A percentile compares a stretch with the other conserved stretches of the same genome.
These are phyloP conservation scores for Chaetomium strumarium DNA, from an alignment of 2,329 filamentous ascomycete genomes.

Conservation along the genomic window DNA sequence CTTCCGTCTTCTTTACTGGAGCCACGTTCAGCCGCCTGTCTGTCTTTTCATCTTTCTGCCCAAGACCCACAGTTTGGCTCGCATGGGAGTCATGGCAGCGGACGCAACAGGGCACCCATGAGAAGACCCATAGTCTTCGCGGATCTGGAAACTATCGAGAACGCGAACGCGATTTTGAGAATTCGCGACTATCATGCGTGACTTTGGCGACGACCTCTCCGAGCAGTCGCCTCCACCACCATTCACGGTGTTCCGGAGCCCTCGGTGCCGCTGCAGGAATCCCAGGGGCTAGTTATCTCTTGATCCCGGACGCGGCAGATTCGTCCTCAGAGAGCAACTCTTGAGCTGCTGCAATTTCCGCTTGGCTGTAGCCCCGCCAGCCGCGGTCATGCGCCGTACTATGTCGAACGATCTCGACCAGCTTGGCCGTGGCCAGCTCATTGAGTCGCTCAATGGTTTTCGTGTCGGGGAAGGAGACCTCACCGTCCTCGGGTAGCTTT, in stretches of 20 bases:
- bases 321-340: conserved; percentile 56
- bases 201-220: conserved; percentile 1
- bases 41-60: conserved; percentile 29
- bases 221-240: conserved; percentile 12
- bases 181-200: conserved; percentile 4
- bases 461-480: conserved; percentile 48
- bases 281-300: conserved; percentile 35
- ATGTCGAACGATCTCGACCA: conserved; percentile 68
- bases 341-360: conserved; percentile 66
- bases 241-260: conserved; percentile 24
- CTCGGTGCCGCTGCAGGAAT: conserved; percentile 7
- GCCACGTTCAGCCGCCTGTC: conserved; percentile 33
- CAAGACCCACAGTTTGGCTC: conserved; percentile 31
- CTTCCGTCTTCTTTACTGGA: conserved; percentile 28
- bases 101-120: conserved; percentile 27
- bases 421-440: conserved; percentile 64
- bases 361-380: conserved; percentile 67
- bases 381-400: conserved; percentile 53
- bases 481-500: conserved; percentile 44
- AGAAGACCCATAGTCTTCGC: conserved; percentile 3
- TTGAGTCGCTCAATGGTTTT: conserved; percentile 62
- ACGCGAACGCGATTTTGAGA: conserved; percentile 5
- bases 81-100: conserved; percentile 15
- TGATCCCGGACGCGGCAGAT: conserved; percentile 28
- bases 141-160: conserved; percentile 7